Base-by-base conservation (phyloP, 306 rosid species). In the Vigna nakashimae region DNA sequence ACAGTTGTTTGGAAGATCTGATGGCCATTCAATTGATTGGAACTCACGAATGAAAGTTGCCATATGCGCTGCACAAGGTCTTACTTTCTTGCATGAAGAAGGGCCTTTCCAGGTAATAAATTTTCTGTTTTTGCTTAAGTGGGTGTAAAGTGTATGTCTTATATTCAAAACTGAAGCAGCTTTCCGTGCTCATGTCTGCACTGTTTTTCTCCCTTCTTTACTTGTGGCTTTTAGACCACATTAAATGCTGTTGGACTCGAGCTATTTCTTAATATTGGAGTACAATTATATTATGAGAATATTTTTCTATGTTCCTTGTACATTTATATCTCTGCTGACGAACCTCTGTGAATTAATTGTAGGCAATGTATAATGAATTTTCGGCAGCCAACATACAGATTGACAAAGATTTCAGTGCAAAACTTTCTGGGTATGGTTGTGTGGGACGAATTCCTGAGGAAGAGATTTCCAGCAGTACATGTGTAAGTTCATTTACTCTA, bases 351-450 rank as follows among this genome's bases (percentile, higher is more conserved):
- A 14, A 11, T 84, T 73, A 78, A 76, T 71, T 67, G 63, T 87
- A 96, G 99, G 98, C 99, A 5, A 96, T 91, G 98, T 96, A 90
- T 87, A 84, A 83, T 65, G 99, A 92, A 74, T 91, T 92, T 85
- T 92, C 97, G 55, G 84, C 96, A 2, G 86, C 89, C 76, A 89
- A 86, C 84, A 88, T 92, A 79, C 99, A 96, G 82, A 80, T 96
- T 17, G 99, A 91, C 83, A 88, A 85, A 83, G 94, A 96, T 84
- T 96, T 91, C 79, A 90, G 89, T 53, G 99, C 98, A 68, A 96
- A 92, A 90, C 97, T 96, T 67, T 92, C 97, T 9, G 98, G 98
- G 53, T 96, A 92, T 80, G 99, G 99, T 63, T 96, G 93, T 69
- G 94, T 85, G 20, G 91, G 96, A 53, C 89, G 85, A 9, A 71